Conservation (phyloP, 2,329 filamentous ascomycete genomes). For the Polychaeton citri region DNA sequence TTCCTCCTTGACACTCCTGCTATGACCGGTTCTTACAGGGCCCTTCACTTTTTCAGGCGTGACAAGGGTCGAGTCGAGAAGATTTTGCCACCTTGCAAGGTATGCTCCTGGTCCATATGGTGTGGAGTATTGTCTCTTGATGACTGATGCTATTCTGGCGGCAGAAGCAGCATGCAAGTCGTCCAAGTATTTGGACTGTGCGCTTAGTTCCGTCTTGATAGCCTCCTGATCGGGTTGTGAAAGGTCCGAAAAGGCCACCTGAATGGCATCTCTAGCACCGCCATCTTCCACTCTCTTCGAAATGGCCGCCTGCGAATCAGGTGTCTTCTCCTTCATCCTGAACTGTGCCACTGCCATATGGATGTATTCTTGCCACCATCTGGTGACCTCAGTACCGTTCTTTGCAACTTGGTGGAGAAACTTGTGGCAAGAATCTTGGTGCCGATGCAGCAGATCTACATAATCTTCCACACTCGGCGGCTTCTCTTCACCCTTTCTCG, state of each 20-base stretch:
- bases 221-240: conserved; percentile 30
- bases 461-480: conserved; percentile 58
- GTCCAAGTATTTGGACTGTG: conserved; percentile 47
- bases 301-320: conserved; percentile 9
- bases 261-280: conserved; percentile 28
- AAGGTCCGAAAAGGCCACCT: conserved; percentile 34
- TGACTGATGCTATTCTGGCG: conserved; percentile 42
- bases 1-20: conserved; percentile 23
- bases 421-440: conserved; percentile 50
- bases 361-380: conserved; percentile 48
- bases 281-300: conserved; percentile 24
- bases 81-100: conserved; percentile 56
- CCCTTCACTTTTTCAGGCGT: conserved; percentile 46
- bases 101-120: conserved; percentile 58
- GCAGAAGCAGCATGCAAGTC: conserved; percentile 41
- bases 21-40: conserved; percentile 31
- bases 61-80: conserved; percentile 57
- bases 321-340: conserved; percentile 17
- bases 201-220: conserved; percentile 42
- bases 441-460: conserved; percentile 50
- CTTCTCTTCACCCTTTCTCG: conserved; percentile 15
- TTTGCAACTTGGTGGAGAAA: conserved; percentile 59
- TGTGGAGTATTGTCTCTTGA: conserved; percentile 28
- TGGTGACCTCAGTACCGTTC: conserved; percentile 52
- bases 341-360: conserved; percentile 47